Base-by-base conservation (phyloP, 768 basidiomycete species). In the Crassisporium funariophilum region DNA sequence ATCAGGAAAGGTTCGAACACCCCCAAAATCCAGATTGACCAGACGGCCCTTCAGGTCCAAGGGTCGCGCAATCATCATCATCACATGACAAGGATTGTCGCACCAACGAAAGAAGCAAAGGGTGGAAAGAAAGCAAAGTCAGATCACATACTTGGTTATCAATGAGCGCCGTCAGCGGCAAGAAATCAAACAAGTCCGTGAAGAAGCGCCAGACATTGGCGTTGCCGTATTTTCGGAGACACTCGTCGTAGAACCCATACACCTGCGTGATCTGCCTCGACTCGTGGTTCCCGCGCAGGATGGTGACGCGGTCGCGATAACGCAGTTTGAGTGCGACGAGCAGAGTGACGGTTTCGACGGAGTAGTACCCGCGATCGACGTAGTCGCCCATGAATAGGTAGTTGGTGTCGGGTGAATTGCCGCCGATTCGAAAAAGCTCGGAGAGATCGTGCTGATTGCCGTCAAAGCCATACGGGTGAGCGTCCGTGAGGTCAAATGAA, bases 371-470 rank as follows among this genome's bases (percentile, higher is more conserved):
- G 62, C 95, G 85, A 75, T 98, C 97, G 59, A 98, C 97, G 66
- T 98, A 99, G 77, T 99, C 97, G 21, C 97, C 97, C 97, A 99
- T 99, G 77, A 98, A 99, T 60, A 99, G 88, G 70, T 99, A 99
- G 73, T 98, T 99, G 55, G 97, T 99, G 70, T 97, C 94, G 35
- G 97, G 97, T 11, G 92, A 95, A 73, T 97, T 95, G 40, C 97
- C 97, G 43, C 97, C 97, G 64, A 98, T 98, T 45, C 95, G 86
- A 73, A 99, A 98, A 33, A 98, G 86, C 68, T 99, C 97, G 47
- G 94, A 95, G 45, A 99, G 88, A 76, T 99, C 97, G 72, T 99
- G 97, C 95, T 99, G 75, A 59, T 58, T 43, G 60, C 46, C 20
- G 51, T 51, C 41, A 38, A 47, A 38, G 46, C 47, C 39, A 46